Conservation (phyloP, 805 yeast genomes). For the Clavispora carvajalis region DNA sequence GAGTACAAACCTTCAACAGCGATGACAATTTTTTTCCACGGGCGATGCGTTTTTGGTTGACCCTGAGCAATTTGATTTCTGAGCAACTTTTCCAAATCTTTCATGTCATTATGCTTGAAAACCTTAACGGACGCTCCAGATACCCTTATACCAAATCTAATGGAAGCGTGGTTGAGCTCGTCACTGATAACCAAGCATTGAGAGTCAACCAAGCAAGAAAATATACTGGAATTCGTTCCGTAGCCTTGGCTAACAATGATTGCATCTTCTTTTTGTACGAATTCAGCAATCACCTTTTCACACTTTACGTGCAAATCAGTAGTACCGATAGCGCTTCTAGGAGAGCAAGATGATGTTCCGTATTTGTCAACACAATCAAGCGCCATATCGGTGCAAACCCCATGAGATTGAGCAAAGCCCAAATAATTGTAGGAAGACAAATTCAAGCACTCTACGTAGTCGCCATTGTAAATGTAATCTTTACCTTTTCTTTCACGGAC, state of each 20-base stretch:
- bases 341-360: conserved; percentile 77
- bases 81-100: conserved; percentile 64
- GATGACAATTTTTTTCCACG: conserved; percentile 84
- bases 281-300: conserved; percentile 73
- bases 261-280: conserved; percentile 87
- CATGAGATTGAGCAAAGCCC: conserved; percentile 95
- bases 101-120: conserved; percentile 89
- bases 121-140: conserved; percentile 92
- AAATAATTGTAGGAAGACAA: conserved; percentile 88
- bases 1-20: conserved; percentile 91
- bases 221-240: conserved; percentile 88
- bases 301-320: conserved; percentile 68
- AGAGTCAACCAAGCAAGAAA: conserved; percentile 76
- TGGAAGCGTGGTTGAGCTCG: conserved; percentile 91
- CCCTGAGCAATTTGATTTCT: conserved; percentile 89
- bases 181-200: conserved; percentile 90
- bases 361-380: conserved; percentile 55
- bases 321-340: conserved; percentile 72
- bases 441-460: conserved; percentile 72
- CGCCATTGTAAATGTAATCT: conserved; percentile 66
- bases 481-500: conserved; percentile 72
- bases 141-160: conserved; percentile 88
- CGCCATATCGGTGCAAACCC: conserved; percentile 81
- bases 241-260: conserved; percentile 90
- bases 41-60: conserved; percentile 91